Percentiles rank a stretch among this genome's conserved stretches.
phyloP scores from a whole-genome alignment of 75 land plant genomes.

The Cunninghamia lanceolata region DNA sequence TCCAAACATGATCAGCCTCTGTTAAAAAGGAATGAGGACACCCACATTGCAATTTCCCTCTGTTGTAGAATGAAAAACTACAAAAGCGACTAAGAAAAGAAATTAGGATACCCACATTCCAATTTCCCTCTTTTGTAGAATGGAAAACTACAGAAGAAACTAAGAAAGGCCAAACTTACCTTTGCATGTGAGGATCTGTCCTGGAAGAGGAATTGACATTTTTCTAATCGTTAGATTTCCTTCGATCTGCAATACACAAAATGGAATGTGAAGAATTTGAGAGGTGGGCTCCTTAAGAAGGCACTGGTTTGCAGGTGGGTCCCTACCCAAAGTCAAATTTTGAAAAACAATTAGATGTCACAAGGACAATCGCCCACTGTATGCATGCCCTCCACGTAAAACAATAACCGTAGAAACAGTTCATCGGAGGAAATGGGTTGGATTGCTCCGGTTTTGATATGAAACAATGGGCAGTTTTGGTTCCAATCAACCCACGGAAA shows the following conservation, averaged over 20 bases:
- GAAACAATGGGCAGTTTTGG: no score
- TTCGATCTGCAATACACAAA: neutral
- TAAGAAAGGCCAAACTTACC: neutral
- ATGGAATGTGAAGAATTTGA: neutral
- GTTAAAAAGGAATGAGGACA: neutral
- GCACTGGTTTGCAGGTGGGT: neutral
- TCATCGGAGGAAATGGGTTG: no score
- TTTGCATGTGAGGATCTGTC: conserved; percentile 19
- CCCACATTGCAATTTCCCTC: neutral
- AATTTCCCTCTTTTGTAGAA: neutral
- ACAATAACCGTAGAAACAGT: no score
- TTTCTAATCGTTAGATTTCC: neutral
- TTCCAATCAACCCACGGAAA: no score
- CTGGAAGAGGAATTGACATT: neutral
- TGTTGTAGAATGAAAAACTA: no score
- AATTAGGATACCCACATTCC: no score
- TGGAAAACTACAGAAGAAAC: neutral
- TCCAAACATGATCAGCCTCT: neutral
- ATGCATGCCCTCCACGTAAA: no score
- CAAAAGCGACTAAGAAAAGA: neutral
- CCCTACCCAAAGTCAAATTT: neutral
- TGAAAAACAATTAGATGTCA: no score
- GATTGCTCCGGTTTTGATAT: no score
- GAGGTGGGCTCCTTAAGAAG: neutral
- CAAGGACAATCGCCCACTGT: no score